A percentile compares a stretch with the other conserved stretches of the same genome.
These are phyloP conservation scores for Cladochytrium replicatum DNA, from an alignment of 192 early-diverging fungal genomes.

Conservation along the genomic window DNA sequence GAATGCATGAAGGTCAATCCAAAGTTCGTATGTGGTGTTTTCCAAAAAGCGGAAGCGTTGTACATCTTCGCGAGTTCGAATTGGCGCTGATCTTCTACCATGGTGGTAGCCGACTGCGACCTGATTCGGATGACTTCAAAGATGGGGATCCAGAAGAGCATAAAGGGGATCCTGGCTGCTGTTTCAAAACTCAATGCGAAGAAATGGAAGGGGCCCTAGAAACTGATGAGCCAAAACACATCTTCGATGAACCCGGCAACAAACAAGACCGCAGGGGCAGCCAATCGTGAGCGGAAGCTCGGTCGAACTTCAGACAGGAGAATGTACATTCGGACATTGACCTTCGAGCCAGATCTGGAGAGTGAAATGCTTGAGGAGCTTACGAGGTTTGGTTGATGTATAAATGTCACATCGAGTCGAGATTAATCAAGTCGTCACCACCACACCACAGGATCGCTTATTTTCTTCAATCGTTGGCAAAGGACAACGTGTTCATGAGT, in stretches of 20 bases:
- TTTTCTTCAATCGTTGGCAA: constrained; percentile 9
- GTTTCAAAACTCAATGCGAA: constrained; percentile 20
- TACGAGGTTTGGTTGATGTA: neutral
- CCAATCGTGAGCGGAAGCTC: neutral
- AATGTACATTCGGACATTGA: neutral
- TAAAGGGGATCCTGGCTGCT: constrained; percentile 28
- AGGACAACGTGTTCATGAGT: constrained; percentile 19
- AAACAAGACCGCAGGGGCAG: neutral
- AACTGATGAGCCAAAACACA: constrained; percentile 3
- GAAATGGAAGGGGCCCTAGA: constrained; percentile 2
- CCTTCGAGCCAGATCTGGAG: neutral
- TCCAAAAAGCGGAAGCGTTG: constrained; percentile 38
- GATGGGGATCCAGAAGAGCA: constrained; percentile 36
- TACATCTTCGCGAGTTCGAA: constrained; percentile 37
- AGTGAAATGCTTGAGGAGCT: constrained; percentile 2
- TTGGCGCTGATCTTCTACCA: constrained; percentile 38
- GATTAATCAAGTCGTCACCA: too few species aligned
- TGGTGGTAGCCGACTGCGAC: constrained; percentile 25
- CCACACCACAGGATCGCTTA: too few species aligned
- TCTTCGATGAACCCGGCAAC: neutral
- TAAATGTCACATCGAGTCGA: too few species aligned
- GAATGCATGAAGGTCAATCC: constrained; percentile 15
- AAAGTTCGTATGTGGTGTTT: constrained; percentile 25
- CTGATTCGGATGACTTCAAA: constrained; percentile 28
- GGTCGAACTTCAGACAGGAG: neutral